These are phyloP conservation scores for Monosporascus sp. DNA, from an alignment of 2,329 filamentous ascomycete species.

Conservation along the genomic window DNA sequence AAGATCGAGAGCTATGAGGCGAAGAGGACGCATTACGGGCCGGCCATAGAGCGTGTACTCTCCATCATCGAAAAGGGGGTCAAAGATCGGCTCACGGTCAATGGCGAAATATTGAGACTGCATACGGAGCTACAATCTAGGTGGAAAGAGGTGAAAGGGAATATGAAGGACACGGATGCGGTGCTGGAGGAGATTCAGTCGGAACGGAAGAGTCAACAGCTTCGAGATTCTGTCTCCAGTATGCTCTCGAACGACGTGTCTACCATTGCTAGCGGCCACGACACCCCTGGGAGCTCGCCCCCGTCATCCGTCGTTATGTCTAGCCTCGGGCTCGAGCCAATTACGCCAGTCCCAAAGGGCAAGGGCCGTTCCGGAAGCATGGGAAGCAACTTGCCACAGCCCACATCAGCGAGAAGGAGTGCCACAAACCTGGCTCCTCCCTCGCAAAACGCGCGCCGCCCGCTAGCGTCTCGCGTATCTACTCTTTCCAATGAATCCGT, in stretches of 20 bases:
- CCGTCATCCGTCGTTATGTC: slow-evolving; percentile 59
- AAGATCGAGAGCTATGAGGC: slow-evolving; percentile 91
- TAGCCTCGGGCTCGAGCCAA: slow-evolving; percentile 43
- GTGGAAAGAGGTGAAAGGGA: slow-evolving; percentile 70
- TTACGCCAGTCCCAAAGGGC: slow-evolving; percentile 37
- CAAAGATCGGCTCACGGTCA: slow-evolving; percentile 89
- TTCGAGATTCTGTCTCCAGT: slow-evolving; percentile 89
- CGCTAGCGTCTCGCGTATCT: slow-evolving; percentile 39
- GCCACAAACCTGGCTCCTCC: slow-evolving; percentile 41
- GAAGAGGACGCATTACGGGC: slow-evolving; percentile 90
- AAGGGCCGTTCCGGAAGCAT: slow-evolving; percentile 45
- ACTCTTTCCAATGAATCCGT: slow-evolving; percentile 33
- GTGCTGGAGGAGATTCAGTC: slow-evolving; percentile 67
- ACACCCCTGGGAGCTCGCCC: slow-evolving; percentile 64
- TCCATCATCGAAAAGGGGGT: slow-evolving; percentile 95
- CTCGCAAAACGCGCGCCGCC: slow-evolving; percentile 36
- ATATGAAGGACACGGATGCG: slow-evolving; percentile 72
- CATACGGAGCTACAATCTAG: slow-evolving; percentile 81
- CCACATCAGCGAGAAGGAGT: slow-evolving; percentile 35
- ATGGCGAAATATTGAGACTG: slow-evolving; percentile 86
- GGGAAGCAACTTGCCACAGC: slow-evolving; percentile 40
- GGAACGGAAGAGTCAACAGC: slow-evolving; percentile 62
- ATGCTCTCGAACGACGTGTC: slow-evolving; percentile 81
- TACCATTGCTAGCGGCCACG: slow-evolving; percentile 61
- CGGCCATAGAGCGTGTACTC: slow-evolving; percentile 85